Percentiles rank a stretch among this genome's conserved stretches.
phyloP scores from a whole-genome alignment of 1,284 basidiomycete species.

The Boletellus sp. region DNA sequence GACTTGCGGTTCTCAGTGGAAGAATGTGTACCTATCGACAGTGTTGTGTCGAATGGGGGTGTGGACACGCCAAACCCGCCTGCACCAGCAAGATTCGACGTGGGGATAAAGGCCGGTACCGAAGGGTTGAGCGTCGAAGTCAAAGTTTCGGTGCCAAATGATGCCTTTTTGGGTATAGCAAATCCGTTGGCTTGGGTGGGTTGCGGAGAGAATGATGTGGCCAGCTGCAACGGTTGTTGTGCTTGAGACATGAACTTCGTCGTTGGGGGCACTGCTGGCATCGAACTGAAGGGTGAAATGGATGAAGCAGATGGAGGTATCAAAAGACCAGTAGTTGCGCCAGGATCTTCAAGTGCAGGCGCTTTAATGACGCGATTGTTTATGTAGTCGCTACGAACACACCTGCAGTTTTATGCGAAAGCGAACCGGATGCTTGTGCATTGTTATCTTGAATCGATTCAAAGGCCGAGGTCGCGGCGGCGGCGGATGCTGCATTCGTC shows the following conservation, averaged over 20 bases:
- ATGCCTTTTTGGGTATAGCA: background rate
- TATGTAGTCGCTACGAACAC: background rate
- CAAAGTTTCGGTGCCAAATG: slow-evolving; percentile 5
- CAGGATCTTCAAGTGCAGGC: background rate
- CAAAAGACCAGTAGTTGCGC: slow-evolving; percentile 9
- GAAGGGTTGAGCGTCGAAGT: slow-evolving; percentile 25
- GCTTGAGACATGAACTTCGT: background rate
- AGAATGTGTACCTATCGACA: background rate
- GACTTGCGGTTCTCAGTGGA: background rate
- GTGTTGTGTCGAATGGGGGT: background rate
- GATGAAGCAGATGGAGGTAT: slow-evolving; percentile 21
- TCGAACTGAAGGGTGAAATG: slow-evolving; percentile 1
- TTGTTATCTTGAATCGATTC: slow-evolving; percentile 22
- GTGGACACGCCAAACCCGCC: background rate
- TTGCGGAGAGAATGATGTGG: background rate
- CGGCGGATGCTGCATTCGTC: background rate
- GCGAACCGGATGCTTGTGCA: slow-evolving; percentile 4
- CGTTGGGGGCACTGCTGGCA: background rate
- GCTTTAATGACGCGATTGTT: background rate
- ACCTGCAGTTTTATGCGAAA: slow-evolving; percentile 14
- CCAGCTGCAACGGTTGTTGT: slow-evolving; percentile 1
- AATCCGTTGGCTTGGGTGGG: slow-evolving; percentile 3
- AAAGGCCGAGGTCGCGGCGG: slow-evolving; percentile 11
- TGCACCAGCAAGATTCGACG: background rate
- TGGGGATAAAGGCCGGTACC: slow-evolving; percentile 28